Evolutionary conservation across 805 yeast genomes (phyloP).

Genomic region (Zygotorulaspora florentina): DNA sequence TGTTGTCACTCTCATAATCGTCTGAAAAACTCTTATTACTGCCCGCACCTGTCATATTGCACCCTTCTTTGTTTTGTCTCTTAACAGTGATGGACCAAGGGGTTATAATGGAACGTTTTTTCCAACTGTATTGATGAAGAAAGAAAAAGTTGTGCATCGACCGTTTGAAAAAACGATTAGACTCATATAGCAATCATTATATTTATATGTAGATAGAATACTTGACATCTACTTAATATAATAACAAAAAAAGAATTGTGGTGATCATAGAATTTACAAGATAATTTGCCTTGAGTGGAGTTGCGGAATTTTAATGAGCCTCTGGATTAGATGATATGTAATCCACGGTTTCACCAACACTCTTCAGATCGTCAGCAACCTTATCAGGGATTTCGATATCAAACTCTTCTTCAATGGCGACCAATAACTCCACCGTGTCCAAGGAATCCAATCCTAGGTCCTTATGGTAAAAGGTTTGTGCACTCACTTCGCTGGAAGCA

Average conservation of each 20-base stretch:
- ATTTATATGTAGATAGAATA: slow-evolving; percentile 3
- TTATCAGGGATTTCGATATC: slow-evolving; percentile 84
- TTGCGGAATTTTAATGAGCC: slow-evolving; percentile 29
- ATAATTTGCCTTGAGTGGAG: not conserved
- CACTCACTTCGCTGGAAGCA: slow-evolving; percentile 38
- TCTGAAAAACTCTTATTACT: not conserved
- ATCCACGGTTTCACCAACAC: slow-evolving; percentile 89
- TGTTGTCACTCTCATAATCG: not conserved
- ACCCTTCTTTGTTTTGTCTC: not conserved
- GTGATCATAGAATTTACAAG: slow-evolving; percentile 12
- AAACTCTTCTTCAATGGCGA: slow-evolving; percentile 91
- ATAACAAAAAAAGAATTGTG: not conserved
- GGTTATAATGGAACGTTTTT: not conserved
- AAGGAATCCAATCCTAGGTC: slow-evolving; percentile 72
- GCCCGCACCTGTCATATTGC: not conserved
- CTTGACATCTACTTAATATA: not conserved
- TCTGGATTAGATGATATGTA: slow-evolving; percentile 69
- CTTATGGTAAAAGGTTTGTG: slow-evolving; percentile 47
- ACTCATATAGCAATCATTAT: slow-evolving; percentile 7
- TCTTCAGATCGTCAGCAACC: slow-evolving; percentile 88
- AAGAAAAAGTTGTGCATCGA: no score
- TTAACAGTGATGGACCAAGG: not conserved
- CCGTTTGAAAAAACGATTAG: not conserved
- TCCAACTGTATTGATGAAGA: no score
- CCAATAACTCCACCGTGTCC: slow-evolving; percentile 92